These are phyloP conservation scores for Hibiscus mutabilis DNA, from an alignment of 345 rosid species.

Conservation along the genomic window DNA sequence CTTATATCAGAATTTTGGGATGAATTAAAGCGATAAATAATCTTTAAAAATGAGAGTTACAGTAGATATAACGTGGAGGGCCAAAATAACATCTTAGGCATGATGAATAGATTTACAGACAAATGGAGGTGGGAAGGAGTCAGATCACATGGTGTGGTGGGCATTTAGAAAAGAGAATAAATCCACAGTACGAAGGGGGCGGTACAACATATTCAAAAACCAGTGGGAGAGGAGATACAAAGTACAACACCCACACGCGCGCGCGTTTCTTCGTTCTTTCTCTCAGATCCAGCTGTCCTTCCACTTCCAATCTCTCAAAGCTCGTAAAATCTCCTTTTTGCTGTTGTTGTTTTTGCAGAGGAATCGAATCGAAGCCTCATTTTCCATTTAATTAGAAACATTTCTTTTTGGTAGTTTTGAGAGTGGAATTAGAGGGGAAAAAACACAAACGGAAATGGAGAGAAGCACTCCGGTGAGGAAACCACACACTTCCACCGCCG, in stretches of 20 bases:
- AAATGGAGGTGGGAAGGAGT: background rate
- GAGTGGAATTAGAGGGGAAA: background rate
- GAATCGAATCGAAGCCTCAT: too few relatives aligned
- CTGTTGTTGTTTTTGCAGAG: too few relatives aligned
- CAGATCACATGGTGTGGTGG: background rate
- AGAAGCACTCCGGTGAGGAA: constrained; percentile 75
- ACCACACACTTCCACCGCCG: constrained; percentile 74
- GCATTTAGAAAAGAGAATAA: background rate
- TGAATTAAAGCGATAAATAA: too few relatives aligned
- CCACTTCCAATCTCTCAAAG: background rate
- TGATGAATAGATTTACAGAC: background rate
- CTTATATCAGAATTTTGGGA: too few relatives aligned
- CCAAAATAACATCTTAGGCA: background rate
- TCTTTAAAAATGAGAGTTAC: too few relatives aligned
- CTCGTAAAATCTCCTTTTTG: background rate
- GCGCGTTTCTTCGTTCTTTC: background rate
- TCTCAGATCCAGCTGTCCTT: constrained; percentile 7
- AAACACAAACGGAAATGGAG: constrained; percentile 40
- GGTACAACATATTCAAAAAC: background rate
- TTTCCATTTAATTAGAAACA: background rate
- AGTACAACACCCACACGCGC: background rate
- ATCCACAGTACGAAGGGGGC: background rate
- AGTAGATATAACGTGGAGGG: background rate
- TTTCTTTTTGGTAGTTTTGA: background rate
- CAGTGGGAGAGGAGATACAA: background rate